These are phyloP conservation scores for Glutinoglossum americanum DNA, from an alignment of 495 filamentous ascomycete genomes.

Conservation along the genomic window DNA sequence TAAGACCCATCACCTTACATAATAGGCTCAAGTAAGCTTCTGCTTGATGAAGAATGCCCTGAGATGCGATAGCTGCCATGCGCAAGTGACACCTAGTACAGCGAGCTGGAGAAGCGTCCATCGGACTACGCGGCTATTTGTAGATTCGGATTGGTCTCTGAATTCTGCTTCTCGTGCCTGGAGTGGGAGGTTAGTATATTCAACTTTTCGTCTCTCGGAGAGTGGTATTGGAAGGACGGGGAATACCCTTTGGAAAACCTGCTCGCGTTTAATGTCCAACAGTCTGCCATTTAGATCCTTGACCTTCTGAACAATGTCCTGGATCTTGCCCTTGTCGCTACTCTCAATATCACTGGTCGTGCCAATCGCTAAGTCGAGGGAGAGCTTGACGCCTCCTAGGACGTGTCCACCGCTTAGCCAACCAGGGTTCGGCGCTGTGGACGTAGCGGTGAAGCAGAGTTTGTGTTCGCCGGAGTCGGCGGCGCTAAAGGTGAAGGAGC, in stretches of 20 bases:
- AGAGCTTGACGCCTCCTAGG: slow-evolving; percentile 57
- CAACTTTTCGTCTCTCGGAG: neutral
- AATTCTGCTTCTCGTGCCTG: slow-evolving; percentile 97
- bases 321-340: slow-evolving; percentile 80
- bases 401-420: slow-evolving; percentile 46
- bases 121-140: slow-evolving; percentile 78
- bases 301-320: slow-evolving; percentile 75
- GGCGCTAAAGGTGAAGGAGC: slow-evolving; percentile 90
- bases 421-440: slow-evolving; percentile 31
- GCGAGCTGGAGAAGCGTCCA: slow-evolving; percentile 84
- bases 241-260: slow-evolving; percentile 79
- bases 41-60: slow-evolving; percentile 99
- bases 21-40: slow-evolving; percentile 51
- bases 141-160: slow-evolving; percentile 86
- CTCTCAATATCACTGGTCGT: slow-evolving; percentile 90
- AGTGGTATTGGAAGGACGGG: neutral
- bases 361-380: slow-evolving; percentile 83
- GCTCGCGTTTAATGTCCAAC: slow-evolving; percentile 78
- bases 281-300: slow-evolving; percentile 75
- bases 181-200: neutral
- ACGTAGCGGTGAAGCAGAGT: slow-evolving; percentile 76
- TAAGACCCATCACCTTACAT: neutral
- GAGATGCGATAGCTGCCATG: slow-evolving; percentile 92
- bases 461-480: slow-evolving; percentile 85
- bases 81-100: slow-evolving; percentile 77